Evolutionary conservation across 345 rosid genomes (phyloP).

Genomic region (Linum tenue): DNA sequence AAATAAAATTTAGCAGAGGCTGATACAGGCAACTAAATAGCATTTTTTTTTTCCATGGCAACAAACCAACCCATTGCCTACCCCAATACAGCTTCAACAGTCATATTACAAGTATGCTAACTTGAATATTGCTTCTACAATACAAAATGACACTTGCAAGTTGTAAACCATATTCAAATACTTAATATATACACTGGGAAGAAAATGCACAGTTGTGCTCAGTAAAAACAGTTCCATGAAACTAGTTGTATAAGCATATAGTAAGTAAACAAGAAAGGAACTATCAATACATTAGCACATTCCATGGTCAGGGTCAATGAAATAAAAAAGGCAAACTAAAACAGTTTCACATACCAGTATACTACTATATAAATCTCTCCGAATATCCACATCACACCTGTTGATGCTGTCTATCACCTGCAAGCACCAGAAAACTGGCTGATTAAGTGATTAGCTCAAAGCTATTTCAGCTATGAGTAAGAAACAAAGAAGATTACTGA

Average conservation of each 20-base stretch:
- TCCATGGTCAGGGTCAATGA: too few species aligned
- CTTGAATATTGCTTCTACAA: too few species aligned
- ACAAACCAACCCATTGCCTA: too few species aligned
- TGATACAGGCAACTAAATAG: too few species aligned
- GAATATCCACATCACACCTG: constrained; percentile 86
- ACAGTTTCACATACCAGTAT: constrained; percentile 51
- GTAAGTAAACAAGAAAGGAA: neutral
- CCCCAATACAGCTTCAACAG: too few species aligned
- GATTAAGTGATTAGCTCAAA: neutral
- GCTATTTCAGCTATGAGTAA: neutral
- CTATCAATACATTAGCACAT: neutral
- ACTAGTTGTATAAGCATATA: neutral
- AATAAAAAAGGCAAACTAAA: neutral
- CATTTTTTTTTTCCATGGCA: too few species aligned
- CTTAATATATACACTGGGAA: neutral
- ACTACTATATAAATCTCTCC: constrained; percentile 89
- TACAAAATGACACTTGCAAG: too few species aligned
- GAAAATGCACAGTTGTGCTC: neutral
- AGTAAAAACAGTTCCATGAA: neutral
- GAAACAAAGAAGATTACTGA: constrained; percentile 7
- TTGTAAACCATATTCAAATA: too few species aligned
- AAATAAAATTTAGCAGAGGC: too few species aligned
- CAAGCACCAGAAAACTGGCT: constrained; percentile 11
- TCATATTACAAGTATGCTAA: too few species aligned
- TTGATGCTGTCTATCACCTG: constrained; percentile 95